Conservation (phyloP, 352 stramenopile genomes). For the Globisporangium irregulare region DNA sequence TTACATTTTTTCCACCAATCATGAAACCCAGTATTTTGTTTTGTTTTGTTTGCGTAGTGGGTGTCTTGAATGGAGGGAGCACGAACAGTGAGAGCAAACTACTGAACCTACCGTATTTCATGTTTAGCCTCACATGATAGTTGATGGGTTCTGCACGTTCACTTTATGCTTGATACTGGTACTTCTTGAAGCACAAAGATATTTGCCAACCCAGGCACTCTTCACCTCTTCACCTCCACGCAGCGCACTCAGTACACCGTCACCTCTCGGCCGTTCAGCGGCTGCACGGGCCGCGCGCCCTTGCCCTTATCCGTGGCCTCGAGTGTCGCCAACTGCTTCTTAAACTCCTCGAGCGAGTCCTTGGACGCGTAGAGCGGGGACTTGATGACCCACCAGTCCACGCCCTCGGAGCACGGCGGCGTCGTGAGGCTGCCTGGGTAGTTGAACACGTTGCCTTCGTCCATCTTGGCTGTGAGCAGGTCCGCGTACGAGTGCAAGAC, state of each 20-base stretch:
- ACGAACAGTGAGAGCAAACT: background rate
- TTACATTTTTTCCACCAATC: background rate
- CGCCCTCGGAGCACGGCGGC: conserved; percentile 45
- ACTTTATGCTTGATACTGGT: background rate
- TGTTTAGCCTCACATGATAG: background rate
- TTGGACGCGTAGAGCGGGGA: conserved; percentile 4
- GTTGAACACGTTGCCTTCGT: conserved; percentile 44
- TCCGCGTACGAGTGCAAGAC: conserved; percentile 19
- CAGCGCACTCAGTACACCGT: conserved; percentile 5
- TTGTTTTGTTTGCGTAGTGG: no score
- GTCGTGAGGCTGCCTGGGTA: conserved; percentile 70
- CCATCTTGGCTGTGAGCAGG: conserved; percentile 12
- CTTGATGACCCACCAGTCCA: conserved; percentile 65
- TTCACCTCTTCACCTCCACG: background rate
- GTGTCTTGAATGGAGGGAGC: background rate
- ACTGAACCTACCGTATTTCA: background rate
- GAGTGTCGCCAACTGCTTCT: conserved; percentile 18
- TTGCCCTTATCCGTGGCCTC: conserved; percentile 17
- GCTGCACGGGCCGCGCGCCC: conserved; percentile 14
- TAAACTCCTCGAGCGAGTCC: conserved; percentile 15
- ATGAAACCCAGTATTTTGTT: background rate
- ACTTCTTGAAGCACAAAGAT: background rate
- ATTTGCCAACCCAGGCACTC: background rate
- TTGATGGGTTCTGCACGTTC: background rate
- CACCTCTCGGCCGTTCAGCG: conserved; percentile 16